phyloP scores from a whole-genome alignment of 1,139 yeast species.

The Kodamaea arcana region DNA sequence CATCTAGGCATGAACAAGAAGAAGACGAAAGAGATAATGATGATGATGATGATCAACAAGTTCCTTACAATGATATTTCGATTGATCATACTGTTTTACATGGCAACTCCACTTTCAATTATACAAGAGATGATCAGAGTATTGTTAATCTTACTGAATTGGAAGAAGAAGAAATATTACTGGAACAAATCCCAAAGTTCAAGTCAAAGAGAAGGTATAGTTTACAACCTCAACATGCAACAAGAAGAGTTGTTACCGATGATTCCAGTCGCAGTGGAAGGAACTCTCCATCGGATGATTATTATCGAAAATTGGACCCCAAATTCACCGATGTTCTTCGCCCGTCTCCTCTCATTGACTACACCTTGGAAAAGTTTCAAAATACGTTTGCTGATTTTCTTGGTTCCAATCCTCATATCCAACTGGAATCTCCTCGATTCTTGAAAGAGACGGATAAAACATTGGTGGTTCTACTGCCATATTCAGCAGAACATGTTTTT shows the following conservation, averaged over 20 bases:
- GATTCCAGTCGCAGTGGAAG: not conserved
- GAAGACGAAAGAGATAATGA: no score
- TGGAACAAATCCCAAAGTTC: constrained; percentile 38
- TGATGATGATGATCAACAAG: no score
- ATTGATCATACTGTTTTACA: constrained; percentile 41
- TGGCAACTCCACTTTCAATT: constrained; percentile 24
- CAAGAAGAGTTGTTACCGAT: constrained; percentile 9
- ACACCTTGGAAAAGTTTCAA: constrained; percentile 35
- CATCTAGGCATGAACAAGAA: constrained; percentile 37
- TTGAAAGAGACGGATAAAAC: constrained; percentile 46
- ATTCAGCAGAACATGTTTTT: constrained; percentile 64
- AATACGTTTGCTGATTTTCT: constrained; percentile 46
- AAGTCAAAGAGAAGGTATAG: constrained; percentile 29
- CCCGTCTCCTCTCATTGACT: constrained; percentile 35
- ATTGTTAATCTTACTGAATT: constrained; percentile 29
- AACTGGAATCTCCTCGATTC: constrained; percentile 46
- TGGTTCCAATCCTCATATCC: constrained; percentile 52
- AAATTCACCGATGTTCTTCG: constrained; percentile 23
- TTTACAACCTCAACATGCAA: constrained; percentile 26
- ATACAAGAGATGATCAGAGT: constrained; percentile 26
- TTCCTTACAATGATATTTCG: constrained; percentile 30
- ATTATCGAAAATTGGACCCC: constrained; percentile 14
- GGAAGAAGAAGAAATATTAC: constrained; percentile 31
- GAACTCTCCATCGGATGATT: constrained; percentile 7
- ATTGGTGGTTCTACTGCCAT: constrained; percentile 54